Evolutionary conservation across 192 early-diverging fungal species (phyloP).

Genomic region (Podila minutissima): DNA sequence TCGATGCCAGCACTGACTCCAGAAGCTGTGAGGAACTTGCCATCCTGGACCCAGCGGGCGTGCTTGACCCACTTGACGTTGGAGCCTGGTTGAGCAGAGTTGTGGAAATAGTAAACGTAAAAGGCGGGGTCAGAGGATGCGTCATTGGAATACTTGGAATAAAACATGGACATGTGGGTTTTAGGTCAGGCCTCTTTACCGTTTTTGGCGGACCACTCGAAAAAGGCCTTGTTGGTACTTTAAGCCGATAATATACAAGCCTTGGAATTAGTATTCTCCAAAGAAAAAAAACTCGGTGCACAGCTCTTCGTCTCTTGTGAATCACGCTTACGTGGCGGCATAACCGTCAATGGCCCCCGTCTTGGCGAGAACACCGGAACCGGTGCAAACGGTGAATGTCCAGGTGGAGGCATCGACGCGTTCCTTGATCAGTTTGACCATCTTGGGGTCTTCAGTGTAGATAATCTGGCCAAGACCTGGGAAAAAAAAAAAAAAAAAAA

Average conservation of each 20-base stretch:
- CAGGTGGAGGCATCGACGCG: slow-evolving; percentile 25
- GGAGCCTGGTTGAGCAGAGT: slow-evolving; percentile 5
- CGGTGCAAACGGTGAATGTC: slow-evolving; percentile 59
- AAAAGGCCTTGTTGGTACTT: slow-evolving; percentile 39
- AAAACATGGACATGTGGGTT: not conserved
- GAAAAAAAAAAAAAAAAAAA: not conserved
- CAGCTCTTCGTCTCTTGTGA: not conserved
- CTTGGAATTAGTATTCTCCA: not conserved
- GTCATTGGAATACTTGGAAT: not conserved
- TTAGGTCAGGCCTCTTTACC: slow-evolving; percentile 5
- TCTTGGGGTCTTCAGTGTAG: slow-evolving; percentile 6
- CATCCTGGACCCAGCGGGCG: slow-evolving; percentile 64
- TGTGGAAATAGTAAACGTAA: not conserved
- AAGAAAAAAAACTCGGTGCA: not conserved
- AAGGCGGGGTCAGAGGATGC: too few relatives aligned
- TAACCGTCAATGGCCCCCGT: slow-evolving; percentile 59
- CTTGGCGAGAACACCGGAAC: slow-evolving; percentile 53
- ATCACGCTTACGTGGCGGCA: slow-evolving; percentile 36
- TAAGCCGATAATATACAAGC: not conserved
- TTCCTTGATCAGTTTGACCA: slow-evolving; percentile 7
- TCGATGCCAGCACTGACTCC: slow-evolving; percentile 57
- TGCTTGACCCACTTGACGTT: slow-evolving; percentile 60
- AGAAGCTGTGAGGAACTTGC: slow-evolving; percentile 52
- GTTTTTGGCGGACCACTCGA: slow-evolving; percentile 1
- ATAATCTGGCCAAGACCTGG: slow-evolving; percentile 6